These are phyloP conservation scores for Botryotinia convoluta DNA, from an alignment of 2,329 filamentous ascomycete species.

Conservation along the genomic window DNA sequence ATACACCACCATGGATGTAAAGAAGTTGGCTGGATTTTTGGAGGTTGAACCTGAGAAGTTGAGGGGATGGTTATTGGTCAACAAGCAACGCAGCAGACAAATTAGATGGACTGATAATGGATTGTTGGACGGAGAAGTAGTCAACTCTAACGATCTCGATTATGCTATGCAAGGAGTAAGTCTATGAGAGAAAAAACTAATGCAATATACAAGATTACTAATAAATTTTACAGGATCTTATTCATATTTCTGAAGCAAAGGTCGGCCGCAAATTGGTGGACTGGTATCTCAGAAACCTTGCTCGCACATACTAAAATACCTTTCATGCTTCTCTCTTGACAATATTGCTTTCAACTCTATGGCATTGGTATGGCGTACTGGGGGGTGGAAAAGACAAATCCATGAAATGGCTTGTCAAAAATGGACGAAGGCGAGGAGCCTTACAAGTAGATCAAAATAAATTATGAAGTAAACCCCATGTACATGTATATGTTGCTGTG, in stretches of 20 bases:
- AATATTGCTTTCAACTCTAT: slow-evolving; percentile 34
- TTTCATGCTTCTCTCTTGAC: slow-evolving; percentile 27
- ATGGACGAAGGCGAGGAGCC: slow-evolving; percentile 17
- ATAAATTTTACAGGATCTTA: slow-evolving; percentile 66
- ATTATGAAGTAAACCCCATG: slow-evolving; percentile 15
- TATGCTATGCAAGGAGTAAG: slow-evolving; percentile 92
- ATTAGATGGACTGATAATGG: slow-evolving; percentile 89
- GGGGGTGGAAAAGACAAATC: slow-evolving; percentile 17
- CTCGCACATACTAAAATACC: slow-evolving; percentile 75
- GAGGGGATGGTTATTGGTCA: slow-evolving; percentile 88
- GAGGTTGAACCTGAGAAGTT: slow-evolving; percentile 97
- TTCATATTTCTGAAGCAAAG: slow-evolving; percentile 98
- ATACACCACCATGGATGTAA: slow-evolving; percentile 99
- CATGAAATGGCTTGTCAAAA: slow-evolving; percentile 17
- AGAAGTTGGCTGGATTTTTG: slow-evolving; percentile 95
- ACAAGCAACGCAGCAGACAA: slow-evolving; percentile 98
- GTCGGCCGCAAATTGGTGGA: slow-evolving; percentile 95
- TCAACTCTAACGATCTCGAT: slow-evolving; percentile 93
- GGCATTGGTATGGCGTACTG: slow-evolving; percentile 30
- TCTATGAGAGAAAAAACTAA: slow-evolving; percentile 32
- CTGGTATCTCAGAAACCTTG: slow-evolving; percentile 97
- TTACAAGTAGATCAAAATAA: slow-evolving; percentile 18
- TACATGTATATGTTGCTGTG: neutral
- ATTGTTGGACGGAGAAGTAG: slow-evolving; percentile 85
- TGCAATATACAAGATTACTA: slow-evolving; percentile 22